phyloP scores from a whole-genome alignment of 2,329 filamentous ascomycete genomes.

The Xylaria sp. region DNA sequence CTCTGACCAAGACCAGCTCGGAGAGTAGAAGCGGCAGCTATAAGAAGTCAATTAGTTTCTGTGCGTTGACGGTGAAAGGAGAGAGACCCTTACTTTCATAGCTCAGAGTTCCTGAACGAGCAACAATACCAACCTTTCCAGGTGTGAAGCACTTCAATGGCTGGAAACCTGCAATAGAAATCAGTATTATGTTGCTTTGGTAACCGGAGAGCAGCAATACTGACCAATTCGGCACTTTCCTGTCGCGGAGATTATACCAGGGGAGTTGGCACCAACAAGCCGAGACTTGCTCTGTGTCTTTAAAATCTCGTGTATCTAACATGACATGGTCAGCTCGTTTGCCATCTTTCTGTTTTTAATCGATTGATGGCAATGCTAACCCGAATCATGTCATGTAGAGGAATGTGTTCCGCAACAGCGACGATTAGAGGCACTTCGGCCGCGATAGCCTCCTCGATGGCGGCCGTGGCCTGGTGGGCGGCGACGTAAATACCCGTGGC shows the following conservation, averaged over 20 bases:
- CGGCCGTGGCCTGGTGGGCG: slow-evolving; percentile 64
- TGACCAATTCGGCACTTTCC: slow-evolving; percentile 49
- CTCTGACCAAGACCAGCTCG: slow-evolving; percentile 66
- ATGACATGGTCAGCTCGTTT: slow-evolving; percentile 6
- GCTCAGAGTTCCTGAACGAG: slow-evolving; percentile 68
- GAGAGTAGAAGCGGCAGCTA: slow-evolving; percentile 63
- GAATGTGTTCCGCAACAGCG: slow-evolving; percentile 70
- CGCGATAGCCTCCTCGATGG: slow-evolving; percentile 75
- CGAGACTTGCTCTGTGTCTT: slow-evolving; percentile 63
- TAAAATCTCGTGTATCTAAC: slow-evolving; percentile 64
- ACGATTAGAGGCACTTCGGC: slow-evolving; percentile 71
- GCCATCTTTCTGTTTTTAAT: slow-evolving; percentile 3
- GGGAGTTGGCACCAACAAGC: slow-evolving; percentile 66
- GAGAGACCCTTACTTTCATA: slow-evolving; percentile 49
- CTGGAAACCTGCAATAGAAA: slow-evolving; percentile 55
- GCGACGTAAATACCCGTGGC: slow-evolving; percentile 77
- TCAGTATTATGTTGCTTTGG: background rate
- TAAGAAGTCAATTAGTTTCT: slow-evolving; percentile 1
- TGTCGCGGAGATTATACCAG: slow-evolving; percentile 67
- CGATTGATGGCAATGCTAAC: slow-evolving; percentile 36
- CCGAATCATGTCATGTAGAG: slow-evolving; percentile 65
- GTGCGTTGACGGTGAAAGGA: background rate
- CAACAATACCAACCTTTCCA: slow-evolving; percentile 63
- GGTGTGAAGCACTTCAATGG: slow-evolving; percentile 67
- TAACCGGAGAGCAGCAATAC: background rate